A percentile compares a stretch with the other conserved stretches of the same genome.
Conservation (phyloP, 805 yeast genomes). For the Wickerhamiella occidentalis region DNA sequence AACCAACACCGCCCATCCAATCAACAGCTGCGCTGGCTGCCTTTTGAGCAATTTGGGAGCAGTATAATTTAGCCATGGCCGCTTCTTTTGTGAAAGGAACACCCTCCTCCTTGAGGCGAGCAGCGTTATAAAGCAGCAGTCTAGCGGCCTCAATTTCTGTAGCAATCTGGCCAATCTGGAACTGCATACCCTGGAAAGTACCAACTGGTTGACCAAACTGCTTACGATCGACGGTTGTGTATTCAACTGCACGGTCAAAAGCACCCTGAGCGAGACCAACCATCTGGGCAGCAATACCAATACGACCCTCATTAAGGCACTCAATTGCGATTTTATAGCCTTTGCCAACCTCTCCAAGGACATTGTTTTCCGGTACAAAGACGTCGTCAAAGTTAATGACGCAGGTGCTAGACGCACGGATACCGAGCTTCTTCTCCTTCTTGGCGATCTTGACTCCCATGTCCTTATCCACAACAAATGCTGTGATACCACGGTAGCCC, state of each 20-base stretch:
- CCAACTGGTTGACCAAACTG: constrained; percentile 35
- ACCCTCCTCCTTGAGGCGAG: constrained; percentile 36
- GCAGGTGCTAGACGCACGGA: constrained; percentile 35
- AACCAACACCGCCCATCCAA: constrained; percentile 40
- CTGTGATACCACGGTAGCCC: constrained; percentile 37
- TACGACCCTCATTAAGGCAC: constrained; percentile 35
- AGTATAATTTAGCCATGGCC: constrained; percentile 35
- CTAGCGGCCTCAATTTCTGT: constrained; percentile 35
- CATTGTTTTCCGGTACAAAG: constrained; percentile 32
- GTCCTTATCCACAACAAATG: constrained; percentile 33
- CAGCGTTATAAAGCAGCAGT: constrained; percentile 34
- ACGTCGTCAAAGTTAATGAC: constrained; percentile 33
- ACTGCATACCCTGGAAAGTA: constrained; percentile 37
- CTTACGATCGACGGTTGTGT: constrained; percentile 31
- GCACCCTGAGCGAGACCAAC: constrained; percentile 36
- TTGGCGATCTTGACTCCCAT: constrained; percentile 34
- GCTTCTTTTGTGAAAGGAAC: constrained; percentile 33
- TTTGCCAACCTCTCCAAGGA: constrained; percentile 34
- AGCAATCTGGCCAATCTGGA: constrained; percentile 36
- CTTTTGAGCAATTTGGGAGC: constrained; percentile 32
- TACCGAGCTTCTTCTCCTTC: constrained; percentile 36
- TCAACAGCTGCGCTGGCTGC: constrained; percentile 34
- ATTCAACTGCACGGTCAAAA: constrained; percentile 31
- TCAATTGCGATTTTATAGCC: constrained; percentile 37
- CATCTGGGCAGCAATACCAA: constrained; percentile 38